Evolutionary conservation across 2,329 filamentous ascomycete species (phyloP), one percentile per base, ranked within the genome.

Genomic region (Berkeleyomyces rouxiae): DNA sequence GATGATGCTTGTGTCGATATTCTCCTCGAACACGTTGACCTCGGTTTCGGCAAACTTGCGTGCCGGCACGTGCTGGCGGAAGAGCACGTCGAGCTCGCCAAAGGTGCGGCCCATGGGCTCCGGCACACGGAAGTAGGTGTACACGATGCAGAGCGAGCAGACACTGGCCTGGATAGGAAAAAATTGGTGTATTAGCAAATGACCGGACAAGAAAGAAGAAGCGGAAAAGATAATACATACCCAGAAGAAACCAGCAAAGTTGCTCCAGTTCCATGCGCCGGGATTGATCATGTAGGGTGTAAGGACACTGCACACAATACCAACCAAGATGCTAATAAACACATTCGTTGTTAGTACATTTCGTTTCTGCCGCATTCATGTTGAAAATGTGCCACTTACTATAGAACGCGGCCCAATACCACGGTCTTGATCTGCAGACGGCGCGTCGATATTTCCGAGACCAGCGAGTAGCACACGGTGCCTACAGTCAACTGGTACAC

Each of bases 211-310:
- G 31, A 11, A 13, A 7, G 16, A 11, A 43, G 13, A 10, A n/a
- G 10, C 37, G 51, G 51, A 58, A 3, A 11, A 58, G 3, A 23
- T 5, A 58, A 43, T 36, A 69, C 77, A 69, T 71, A 80, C 74
- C 87, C 90, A 90, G 77, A 95, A 95, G 75, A 95, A 95, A 37
- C 90, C 90, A 0, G 90, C 82, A 68, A 82, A 93, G 74, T 93
- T 93, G 65, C 82, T 79, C 90, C 90, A 96, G 73, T 95, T 77
- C 90, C 91, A 96, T 0, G 83, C 86, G 0, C 78, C 79, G 0
- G 90, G 89, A 74, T 96, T 96, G 49, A 95, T 79, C 90, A 96
- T 96, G 74, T 95, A 95, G 0, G 90, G 90, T 0, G 89, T 95
- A 47, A 96, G 74, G 3, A 95, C 86, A 59, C 83, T 85, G 70